Base-by-base conservation (phyloP, 2,329 filamentous ascomycete species). In the Colletotrichum noveboracense region DNA sequence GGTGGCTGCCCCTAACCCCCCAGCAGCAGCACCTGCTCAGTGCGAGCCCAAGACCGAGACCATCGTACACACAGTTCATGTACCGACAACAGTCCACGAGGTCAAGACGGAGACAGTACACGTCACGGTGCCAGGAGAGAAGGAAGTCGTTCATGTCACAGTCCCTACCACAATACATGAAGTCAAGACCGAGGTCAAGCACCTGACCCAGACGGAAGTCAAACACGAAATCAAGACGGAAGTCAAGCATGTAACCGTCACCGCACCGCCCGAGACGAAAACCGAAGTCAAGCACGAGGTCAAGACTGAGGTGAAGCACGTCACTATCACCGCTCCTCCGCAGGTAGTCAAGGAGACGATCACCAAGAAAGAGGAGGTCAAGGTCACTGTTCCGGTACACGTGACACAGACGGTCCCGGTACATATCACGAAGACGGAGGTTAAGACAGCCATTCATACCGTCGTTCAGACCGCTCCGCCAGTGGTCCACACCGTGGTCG, bases 1-100 rank as follows among this genome's bases (percentile, higher is more conserved):
- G 4, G 24, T 77, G 52, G 76, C 66, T 43, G 69, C 74, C 26
- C 74, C 76, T 10, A 77, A 73, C n/a, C 69, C 76, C 4, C 74
- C 66, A 4, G 58, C 60, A 34, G 26, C 64, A 14, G 70, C 56
- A 24, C 64, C 70, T 5, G 36, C 43, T 52, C 43, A 76, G 30
- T 75, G 73, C 36, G 61, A 75, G 36, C 48, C 48, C 7, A 75
- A 68, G 38, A 77, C 61, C 36, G 72, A 78, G 34, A 71, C 71
- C 34, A 43, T 76, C 48, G 74, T 76, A 2, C 70, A 76, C 18
- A 75, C 74, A 18, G 70, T 76, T 5, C 76, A 75, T 30, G 70
- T 76, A 10, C 73, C 73, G 21, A 77, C 76, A 24, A 71, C 72
- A 16, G 55, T 75, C 28, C 52, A 69, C 18, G 56, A 58, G 24